Evolutionary conservation across 1,139 yeast genomes (phyloP), one percentile per base, ranked within the genome.

Genomic region (Geotrichum klebahnii): DNA sequence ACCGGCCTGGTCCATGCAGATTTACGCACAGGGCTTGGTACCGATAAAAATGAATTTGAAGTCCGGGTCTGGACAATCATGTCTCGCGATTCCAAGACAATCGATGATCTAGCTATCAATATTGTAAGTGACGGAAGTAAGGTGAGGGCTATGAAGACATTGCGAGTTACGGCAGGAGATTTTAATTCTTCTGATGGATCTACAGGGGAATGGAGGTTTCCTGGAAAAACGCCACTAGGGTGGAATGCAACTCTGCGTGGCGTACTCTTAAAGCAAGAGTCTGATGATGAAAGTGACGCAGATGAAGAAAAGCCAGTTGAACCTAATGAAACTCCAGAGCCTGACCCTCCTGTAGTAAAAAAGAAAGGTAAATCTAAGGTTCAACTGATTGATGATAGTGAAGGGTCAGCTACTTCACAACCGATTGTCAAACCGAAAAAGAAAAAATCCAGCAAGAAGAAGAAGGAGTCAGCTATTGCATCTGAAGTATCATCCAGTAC

Each of bases 141-240:
- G 16, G 45, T 45, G 14, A 35, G 49, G 17, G 45, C 49, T 3
- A 62, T 84, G 42, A 81, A 79, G 58, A 72, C 81, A 6, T 65
- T 76, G 52, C 70, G 94, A 56, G 68, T 81, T 26, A 81, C 94
- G 2, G 80, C 81, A 48, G 96, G 96, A 9, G 94, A 86, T 59
- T 77, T 84, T 57, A 75, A 76, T 50, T 72, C 73, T 51, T 75
- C 74, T 43, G 76, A 76, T 20, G 69, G 73, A 16, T 82, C 81
- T 0, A 66, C 63, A 32, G 86, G 82, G n/a, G 79, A 77, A 59
- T 89, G 97, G 96, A 73, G 77, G 9, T 76, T 90, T 55, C 81
- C 80, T 45, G 76, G 79, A 23, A 73, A 73, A 22, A 68, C 81
- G 10, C 71, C 81, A 1, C 70, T 84, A 1, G 96, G 96, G 0